Conservation (phyloP, 1,139 yeast species). For the Yamadazyma atlantica region DNA sequence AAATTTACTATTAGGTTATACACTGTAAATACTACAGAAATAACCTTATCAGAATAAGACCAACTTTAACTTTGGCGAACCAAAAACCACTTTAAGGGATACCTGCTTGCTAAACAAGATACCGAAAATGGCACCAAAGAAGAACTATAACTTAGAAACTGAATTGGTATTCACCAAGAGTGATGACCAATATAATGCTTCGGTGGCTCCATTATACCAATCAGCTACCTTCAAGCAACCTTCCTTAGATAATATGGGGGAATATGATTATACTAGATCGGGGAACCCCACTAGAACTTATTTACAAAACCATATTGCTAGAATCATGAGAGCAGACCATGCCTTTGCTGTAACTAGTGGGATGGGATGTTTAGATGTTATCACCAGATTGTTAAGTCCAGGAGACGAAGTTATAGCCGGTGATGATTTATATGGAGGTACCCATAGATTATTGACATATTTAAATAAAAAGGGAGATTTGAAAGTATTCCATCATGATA, state of each 20-base stretch:
- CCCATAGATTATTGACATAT: constrained; percentile 79
- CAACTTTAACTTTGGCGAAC: too few relatives aligned
- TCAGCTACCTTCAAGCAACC: constrained; percentile 90
- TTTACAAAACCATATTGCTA: constrained; percentile 72
- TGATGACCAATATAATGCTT: constrained; percentile 74
- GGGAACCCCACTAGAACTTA: constrained; percentile 91
- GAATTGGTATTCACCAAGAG: constrained; percentile 69
- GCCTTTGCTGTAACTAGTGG: constrained; percentile 86
- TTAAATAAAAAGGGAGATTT: constrained; percentile 67
- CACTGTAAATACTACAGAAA: too few relatives aligned
- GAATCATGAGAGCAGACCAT: constrained; percentile 70
- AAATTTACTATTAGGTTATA: too few relatives aligned
- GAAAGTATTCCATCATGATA: constrained; percentile 74
- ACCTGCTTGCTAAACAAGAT: too few relatives aligned
- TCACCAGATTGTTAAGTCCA: constrained; percentile 67
- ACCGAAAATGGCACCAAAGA: constrained; percentile 20
- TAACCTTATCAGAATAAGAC: too few relatives aligned
- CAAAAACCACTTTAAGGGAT: too few relatives aligned
- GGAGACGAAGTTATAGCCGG: constrained; percentile 91
- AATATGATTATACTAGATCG: constrained; percentile 89
- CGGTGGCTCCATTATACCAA: constrained; percentile 87
- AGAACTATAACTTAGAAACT: constrained; percentile 58
- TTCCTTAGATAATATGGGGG: constrained; percentile 73
- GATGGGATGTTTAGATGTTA: constrained; percentile 89
- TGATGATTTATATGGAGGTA: constrained; percentile 90